Percentiles rank a stretch among this genome's conserved stretches.
Evolutionary conservation across 2,329 filamentous ascomycete species (phyloP).

Genomic region (Aspergillus carbonarius): DNA sequence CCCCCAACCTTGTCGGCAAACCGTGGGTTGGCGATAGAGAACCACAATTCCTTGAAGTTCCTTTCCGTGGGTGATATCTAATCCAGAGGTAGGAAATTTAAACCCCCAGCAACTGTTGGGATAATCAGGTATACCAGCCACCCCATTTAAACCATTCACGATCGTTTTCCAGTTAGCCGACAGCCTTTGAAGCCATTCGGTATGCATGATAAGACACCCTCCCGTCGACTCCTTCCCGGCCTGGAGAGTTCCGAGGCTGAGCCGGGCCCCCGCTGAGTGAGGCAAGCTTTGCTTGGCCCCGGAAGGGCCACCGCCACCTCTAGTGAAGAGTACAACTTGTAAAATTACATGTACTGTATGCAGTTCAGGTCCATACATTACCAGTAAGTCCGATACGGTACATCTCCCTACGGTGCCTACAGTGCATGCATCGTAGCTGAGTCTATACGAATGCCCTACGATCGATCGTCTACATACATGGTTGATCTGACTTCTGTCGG

Average conservation of each 20-base stretch:
- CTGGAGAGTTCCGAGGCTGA: neutral
- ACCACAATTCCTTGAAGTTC: too few species aligned
- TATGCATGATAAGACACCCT: too few species aligned
- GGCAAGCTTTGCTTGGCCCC: slow-evolving; percentile 16
- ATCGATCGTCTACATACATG: neutral
- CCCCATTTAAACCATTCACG: too few species aligned
- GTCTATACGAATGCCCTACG: neutral
- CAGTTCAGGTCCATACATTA: neutral
- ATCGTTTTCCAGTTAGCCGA: too few species aligned
- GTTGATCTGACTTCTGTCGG: neutral
- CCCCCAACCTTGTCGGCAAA: too few species aligned
- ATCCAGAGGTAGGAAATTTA: too few species aligned
- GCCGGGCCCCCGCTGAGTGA: slow-evolving; percentile 5
- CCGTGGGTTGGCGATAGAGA: too few species aligned
- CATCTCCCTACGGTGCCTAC: neutral
- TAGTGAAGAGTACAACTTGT: neutral
- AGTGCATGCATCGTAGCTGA: neutral
- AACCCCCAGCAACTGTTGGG: too few species aligned
- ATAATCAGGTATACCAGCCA: too few species aligned
- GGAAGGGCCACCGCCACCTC: slow-evolving; percentile 12
- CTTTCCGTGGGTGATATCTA: too few species aligned
- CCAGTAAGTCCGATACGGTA: neutral
- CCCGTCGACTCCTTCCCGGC: neutral
- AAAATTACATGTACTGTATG: neutral
- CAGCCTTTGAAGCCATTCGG: too few species aligned